Evolutionary conservation across 2,329 filamentous ascomycete species (phyloP), one percentile per base, ranked within the genome.

Genomic region (Diaporthe ampelina): DNA sequence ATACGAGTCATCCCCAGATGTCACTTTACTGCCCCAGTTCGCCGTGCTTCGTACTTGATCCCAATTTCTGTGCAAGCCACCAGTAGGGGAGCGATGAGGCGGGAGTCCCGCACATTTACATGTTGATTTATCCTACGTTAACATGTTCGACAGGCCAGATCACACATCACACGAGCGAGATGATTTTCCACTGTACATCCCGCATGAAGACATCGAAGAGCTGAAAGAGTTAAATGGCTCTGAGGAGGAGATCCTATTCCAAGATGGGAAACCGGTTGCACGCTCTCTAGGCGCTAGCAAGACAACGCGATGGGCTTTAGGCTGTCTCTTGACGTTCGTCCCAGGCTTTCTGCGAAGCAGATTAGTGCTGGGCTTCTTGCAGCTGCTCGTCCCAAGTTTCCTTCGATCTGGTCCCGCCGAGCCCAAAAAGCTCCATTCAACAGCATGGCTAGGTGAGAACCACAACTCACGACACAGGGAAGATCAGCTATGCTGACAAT

Each of bases 401-500:
- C 57, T 76, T 26, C 68, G 69, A 37, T 29, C 26, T 17, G 40
- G 37, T 5, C 15, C 75, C 9, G 26, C 29, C 9, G 43, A 61
- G n/a, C 70, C 61, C 8, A 75, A 50, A 43, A 75, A 52, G 24
- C 43, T 73, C n/a, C 70, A 75, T 26, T n/a, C 73, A n/a, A 74
- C 74, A 48, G 75, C 74, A 3, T 76, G 75, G 75, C n/a, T 76
- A 69, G 75, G 75, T 75, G 68, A 21, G 65, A 11, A 7, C n/a
- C 21, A 15, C 7, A 0, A 17, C 17, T 45, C 5, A 19, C 10
- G 21, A 43, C 24, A 19, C 2, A 2, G 6, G 19, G 15, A 48
- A 19, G 19, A 1, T 19, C 48, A 21, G 6, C 17, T 29, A 35
- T 24, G 29, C 69, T 76, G 26, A 75, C 48, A 26, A 9, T 4